phyloP scores from a whole-genome alignment of 495 filamentous ascomycete genomes.

The Annulohypoxylon stygium region DNA sequence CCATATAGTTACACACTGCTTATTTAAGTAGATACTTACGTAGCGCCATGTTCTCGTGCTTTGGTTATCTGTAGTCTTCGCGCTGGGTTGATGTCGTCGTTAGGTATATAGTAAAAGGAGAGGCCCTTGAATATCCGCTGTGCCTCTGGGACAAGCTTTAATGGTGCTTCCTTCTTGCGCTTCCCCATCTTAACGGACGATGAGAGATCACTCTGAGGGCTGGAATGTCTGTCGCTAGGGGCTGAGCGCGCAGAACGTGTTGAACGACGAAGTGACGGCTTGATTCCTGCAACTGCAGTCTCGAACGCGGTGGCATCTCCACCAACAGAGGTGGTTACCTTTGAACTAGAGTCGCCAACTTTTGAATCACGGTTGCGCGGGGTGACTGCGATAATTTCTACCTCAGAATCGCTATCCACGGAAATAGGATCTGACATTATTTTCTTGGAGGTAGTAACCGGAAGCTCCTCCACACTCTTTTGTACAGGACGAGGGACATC shows the following conservation, averaged over 20 bases:
- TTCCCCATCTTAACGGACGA: conserved; percentile 56
- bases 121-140: conserved; percentile 75
- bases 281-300: conserved; percentile 27
- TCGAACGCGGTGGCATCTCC: conserved; percentile 19
- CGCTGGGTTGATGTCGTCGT: conserved; percentile 75
- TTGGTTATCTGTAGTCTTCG: conserved; percentile 79
- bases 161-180: conserved; percentile 60
- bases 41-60: conserved; percentile 80
- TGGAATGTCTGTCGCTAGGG: conserved; percentile 23
- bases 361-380: conserved; percentile 26
- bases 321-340: neutral
- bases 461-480: neutral
- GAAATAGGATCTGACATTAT: conserved; percentile 32
- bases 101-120: conserved; percentile 83
- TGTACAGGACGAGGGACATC: neutral
- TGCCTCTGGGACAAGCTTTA: conserved; percentile 66
- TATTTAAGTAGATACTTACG: conserved; percentile 30
- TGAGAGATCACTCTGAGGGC: conserved; percentile 34
- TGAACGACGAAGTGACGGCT: conserved; percentile 37
- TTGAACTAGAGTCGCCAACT: neutral
- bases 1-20: neutral
- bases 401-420: conserved; percentile 23
- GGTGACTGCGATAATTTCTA: conserved; percentile 42
- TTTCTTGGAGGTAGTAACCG: conserved; percentile 3
- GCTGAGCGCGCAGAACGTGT: conserved; percentile 36